Evolutionary conservation across 495 filamentous ascomycete genomes (phyloP), one percentile per base, ranked within the genome.

Genomic region (Podospora tetraspora): DNA sequence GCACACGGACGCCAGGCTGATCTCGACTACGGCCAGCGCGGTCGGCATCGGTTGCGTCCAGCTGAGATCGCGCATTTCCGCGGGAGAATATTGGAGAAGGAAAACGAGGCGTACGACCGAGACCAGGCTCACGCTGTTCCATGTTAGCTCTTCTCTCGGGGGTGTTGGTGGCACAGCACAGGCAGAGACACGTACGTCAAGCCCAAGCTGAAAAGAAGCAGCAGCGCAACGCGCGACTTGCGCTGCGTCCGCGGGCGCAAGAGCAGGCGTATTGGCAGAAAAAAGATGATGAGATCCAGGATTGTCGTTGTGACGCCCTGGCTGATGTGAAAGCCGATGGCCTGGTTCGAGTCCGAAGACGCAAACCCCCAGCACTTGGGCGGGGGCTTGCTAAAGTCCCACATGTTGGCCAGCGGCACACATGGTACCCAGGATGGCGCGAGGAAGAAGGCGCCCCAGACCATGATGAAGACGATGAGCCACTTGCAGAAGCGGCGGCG

Each of bases 321-420:
- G 43, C 43, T 68, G 10, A 66, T 72, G 23, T 77, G 76, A 8
- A 62, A 59, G 9, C 72, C 63, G 62, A 70, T 71, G 6, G 65
- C 72, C 13, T 29, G 64, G 29, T 60, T 72, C 30, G 72, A 65
- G 21, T 71, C 62, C 16, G 25, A 65, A 1, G 74, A 76, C 1
- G 67, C 74, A 25, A 72, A 77, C n/a, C 57, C 76, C 66, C 75
- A 77, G 68, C 76, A 76, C 11, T 57, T 68, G 11, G 71, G 64
- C 10, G 29, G 32, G 9, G 24, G n/a, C 13, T 30, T 25, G 16
- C 32, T 52, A 21, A 71, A 43, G 11, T 70, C 59, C 76, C 76
- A 77, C 23, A 67, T 70, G 11, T 70, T 71, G 22, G 60, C 52
- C 8, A 77, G 57, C 4, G 66, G 63, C 32, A 68, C 61, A 23